phyloP scores from a whole-genome alignment of 495 filamentous ascomycete species.

The Penicilliopsis zonata region DNA sequence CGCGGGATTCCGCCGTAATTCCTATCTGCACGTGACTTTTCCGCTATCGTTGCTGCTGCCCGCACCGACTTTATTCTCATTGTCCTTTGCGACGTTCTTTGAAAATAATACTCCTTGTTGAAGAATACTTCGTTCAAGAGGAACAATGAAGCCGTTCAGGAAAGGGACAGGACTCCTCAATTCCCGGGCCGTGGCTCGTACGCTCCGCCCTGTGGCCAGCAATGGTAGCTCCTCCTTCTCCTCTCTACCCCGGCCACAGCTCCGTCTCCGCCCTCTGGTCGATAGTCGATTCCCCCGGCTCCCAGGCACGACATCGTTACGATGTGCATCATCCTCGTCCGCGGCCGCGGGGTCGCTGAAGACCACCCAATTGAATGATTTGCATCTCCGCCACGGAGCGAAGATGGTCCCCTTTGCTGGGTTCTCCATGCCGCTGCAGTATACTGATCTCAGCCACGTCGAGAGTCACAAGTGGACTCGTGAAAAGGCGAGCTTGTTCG shows the following conservation, averaged over 20 bases:
- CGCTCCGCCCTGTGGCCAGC: slow-evolving; percentile 19
- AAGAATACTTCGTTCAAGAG: slow-evolving; percentile 1
- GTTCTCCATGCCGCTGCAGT: slow-evolving; percentile 87
- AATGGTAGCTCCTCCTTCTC: no score
- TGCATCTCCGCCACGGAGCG: slow-evolving; percentile 67
- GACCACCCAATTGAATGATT: slow-evolving; percentile 72
- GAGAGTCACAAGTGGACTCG: slow-evolving; percentile 84
- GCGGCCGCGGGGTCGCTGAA: slow-evolving; percentile 30
- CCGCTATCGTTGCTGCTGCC: slow-evolving; percentile 7
- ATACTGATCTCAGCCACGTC: slow-evolving; percentile 57
- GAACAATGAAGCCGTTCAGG: slow-evolving; percentile 9
- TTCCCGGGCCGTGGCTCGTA: slow-evolving; percentile 13
- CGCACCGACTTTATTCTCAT: slow-evolving; percentile 5
- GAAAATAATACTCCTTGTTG: no score
- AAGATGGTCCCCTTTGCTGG: slow-evolving; percentile 98
- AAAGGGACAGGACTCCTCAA: slow-evolving; percentile 22
- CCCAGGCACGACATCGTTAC: slow-evolving; percentile 16
- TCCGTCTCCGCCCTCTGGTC: slow-evolving; percentile 15
- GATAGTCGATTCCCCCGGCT: slow-evolving; percentile 9
- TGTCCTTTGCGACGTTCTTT: slow-evolving; percentile 2
- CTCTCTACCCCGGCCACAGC: slow-evolving; percentile 19
- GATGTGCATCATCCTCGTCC: slow-evolving; percentile 52
- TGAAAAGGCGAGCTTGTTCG: slow-evolving; percentile 78
- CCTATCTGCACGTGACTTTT: slow-evolving; percentile 10
- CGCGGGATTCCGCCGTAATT: background rate